A percentile compares a stretch with the other conserved stretches of the same genome.
Conservation (phyloP, 306 rosid species). For the Vigna trinervia region DNA sequence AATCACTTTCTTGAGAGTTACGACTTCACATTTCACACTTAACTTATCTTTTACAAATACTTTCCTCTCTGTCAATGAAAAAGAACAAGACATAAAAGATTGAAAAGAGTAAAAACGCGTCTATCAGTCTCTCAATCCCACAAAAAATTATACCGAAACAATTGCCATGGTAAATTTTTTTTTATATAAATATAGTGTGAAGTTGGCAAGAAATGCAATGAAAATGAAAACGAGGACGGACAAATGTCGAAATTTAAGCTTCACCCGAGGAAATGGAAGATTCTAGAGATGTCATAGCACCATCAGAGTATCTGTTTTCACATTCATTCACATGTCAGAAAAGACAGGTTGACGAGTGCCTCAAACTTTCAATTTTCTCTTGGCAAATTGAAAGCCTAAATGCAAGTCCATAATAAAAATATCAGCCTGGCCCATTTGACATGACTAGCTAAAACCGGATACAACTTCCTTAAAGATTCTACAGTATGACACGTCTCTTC, state of each 20-base stretch:
- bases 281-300: conserved; percentile 27
- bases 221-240: background rate
- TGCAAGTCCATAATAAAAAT: background rate
- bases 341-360: no score
- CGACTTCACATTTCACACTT: no score
- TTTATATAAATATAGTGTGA: no score
- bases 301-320: background rate
- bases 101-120: no score
- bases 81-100: no score
- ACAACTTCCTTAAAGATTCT: background rate
- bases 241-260: background rate
- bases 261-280: background rate
- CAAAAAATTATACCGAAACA: no score
- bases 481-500: background rate
- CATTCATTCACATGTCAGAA: background rate
- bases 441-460: background rate
- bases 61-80: no score
- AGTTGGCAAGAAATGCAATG: background rate
- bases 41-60: no score
- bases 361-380: background rate
- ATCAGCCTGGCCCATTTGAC: conserved; percentile 23
- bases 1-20: no score
- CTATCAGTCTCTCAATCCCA: no score
- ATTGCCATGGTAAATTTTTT: no score
- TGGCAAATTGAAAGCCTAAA: background rate